Conservation (phyloP, 1,284 basidiomycete genomes). For the Violaceomyces palustris region DNA sequence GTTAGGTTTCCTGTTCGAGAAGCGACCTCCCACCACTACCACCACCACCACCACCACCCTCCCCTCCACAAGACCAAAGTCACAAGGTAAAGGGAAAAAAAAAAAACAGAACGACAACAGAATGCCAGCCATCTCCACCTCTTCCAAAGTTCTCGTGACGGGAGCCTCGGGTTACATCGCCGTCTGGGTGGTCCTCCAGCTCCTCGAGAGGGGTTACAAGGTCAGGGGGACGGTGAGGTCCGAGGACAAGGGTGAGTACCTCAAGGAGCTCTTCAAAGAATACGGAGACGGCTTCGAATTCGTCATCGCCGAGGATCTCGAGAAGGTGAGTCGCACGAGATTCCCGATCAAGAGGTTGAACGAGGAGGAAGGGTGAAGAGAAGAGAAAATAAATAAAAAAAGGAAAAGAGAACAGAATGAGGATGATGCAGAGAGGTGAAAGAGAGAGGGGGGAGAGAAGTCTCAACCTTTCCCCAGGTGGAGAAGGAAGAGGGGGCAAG, state of each 20-base stretch:
- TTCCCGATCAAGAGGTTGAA: too few species aligned
- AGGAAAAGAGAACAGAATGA: too few species aligned
- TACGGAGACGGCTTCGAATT: slow-evolving; percentile 58
- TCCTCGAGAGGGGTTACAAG: slow-evolving; percentile 46
- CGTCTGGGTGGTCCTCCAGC: slow-evolving; percentile 55
- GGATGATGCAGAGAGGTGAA: too few species aligned
- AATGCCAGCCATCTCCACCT: slow-evolving; percentile 56
- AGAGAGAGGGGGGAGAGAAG: too few species aligned
- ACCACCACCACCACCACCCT: not conserved
- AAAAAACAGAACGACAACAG: too few species aligned
- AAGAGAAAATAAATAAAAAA: too few species aligned
- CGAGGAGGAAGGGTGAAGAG: too few species aligned
- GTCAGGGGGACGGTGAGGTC: slow-evolving; percentile 63
- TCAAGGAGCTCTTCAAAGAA: slow-evolving; percentile 56
- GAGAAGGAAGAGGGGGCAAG: too few species aligned
- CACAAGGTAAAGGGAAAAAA: slow-evolving; percentile 28
- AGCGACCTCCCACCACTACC: too few species aligned
- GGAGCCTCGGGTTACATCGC: slow-evolving; percentile 56
- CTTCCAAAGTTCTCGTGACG: slow-evolving; percentile 56
- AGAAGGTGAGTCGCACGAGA: slow-evolving; percentile 52
- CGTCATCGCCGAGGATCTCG: slow-evolving; percentile 61
- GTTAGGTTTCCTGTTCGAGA: too few species aligned
- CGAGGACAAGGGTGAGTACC: slow-evolving; percentile 58
- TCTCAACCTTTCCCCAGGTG: too few species aligned
- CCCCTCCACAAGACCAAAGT: not conserved